Evolutionary conservation across 345 rosid genomes (phyloP), one percentile per base, ranked within the genome.

Genomic region (Bruguiera sexangula): DNA sequence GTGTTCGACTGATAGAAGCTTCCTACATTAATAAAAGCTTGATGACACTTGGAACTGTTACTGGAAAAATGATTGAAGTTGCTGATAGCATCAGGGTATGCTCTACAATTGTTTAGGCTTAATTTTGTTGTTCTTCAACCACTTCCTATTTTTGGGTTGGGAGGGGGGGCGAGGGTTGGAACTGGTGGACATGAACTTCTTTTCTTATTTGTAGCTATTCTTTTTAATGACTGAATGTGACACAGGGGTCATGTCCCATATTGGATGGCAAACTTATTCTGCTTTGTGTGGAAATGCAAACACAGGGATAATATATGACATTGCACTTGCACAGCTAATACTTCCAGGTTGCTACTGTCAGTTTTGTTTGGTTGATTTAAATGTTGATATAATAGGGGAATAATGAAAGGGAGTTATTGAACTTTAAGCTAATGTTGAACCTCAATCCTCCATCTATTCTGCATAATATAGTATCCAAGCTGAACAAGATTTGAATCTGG

Each of bases 241-340:
- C 76, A 75, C 69, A 94, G 29, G 98, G 92, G 97, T 54, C 98
- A 94, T 87, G 95, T 91, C 71, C 98, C 96, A 1, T 91, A 89
- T 65, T 87, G 53, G 98, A 94, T 78, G 91, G 97, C 85, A 94
- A 89, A 76, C 93, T 91, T 74, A 94, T 27, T 27, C 29, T 96
- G 89, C 97, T 68, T 81, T 94, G 24, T 97, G 98, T 78, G 97
- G 98, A 84, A 94, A 94, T 82, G 90, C 98, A 62, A 94, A 94
- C 79, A 91, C 98, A 46, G 97, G 97, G 43, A 91, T 94, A 62
- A 94, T 94, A 70, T 94, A 97, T 85, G 91, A 91, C 76, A 89
- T 94, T 56, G 91, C 98, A 13, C 90, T 91, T 79, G 98, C 96
- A 59, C 96, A 87, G 87, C 97, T 94, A 82, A 26, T 70, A 68